These are phyloP conservation scores for Fraxinus paxiana DNA, from an alignment of 305 asterid genomes.

Conservation along the genomic window DNA sequence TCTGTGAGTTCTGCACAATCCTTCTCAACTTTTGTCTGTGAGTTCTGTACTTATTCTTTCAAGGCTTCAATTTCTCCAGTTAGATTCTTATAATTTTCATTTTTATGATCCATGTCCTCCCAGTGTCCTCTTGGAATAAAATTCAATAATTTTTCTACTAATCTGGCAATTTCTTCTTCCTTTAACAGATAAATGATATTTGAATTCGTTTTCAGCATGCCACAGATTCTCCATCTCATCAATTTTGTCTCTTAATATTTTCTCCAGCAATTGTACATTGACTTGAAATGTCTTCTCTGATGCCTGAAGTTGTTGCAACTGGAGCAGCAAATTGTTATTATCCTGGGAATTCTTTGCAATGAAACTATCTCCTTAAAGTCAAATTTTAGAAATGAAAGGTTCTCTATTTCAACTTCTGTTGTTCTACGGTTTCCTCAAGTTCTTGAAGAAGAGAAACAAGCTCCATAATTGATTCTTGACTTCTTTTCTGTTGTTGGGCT, in stretches of 20 bases:
- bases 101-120: not conserved
- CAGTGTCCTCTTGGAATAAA: not conserved
- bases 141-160: not conserved
- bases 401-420: constrained; percentile 63
- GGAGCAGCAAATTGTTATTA: constrained; percentile 26
- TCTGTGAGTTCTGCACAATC: constrained; percentile 79
- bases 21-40: constrained; percentile 39
- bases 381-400: constrained; percentile 39
- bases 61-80: constrained; percentile 43
- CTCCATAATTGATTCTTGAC: constrained; percentile 79
- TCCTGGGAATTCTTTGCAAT: constrained; percentile 31
- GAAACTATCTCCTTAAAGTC: constrained; percentile 27
- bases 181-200: constrained; percentile 39
- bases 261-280: constrained; percentile 38
- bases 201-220: constrained; percentile 37
- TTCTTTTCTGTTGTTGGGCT: constrained; percentile 54
- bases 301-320: constrained; percentile 40
- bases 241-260: constrained; percentile 35
- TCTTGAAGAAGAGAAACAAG: constrained; percentile 82
- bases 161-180: constrained; percentile 33
- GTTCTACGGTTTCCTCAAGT: constrained; percentile 67
- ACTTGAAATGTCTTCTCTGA: constrained; percentile 45
- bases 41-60: constrained; percentile 46
- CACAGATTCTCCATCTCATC: constrained; percentile 41
- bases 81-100: constrained; percentile 28